phyloP scores from a whole-genome alignment of 768 basidiomycete species.

The Trametes gibbosa region DNA sequence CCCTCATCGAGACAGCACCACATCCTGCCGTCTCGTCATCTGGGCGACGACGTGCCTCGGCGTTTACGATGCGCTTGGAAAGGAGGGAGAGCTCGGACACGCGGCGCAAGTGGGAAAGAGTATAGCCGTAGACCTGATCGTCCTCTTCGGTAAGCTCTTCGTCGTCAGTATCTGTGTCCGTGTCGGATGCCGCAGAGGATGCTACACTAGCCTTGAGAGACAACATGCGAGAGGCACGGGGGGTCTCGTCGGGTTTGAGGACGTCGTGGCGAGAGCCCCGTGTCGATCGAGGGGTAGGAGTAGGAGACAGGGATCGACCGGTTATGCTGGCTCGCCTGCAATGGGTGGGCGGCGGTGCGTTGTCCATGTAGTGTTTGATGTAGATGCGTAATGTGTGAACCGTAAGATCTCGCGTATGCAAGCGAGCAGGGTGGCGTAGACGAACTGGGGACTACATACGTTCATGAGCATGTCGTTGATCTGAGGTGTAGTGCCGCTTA shows the following conservation, averaged over 20 bases:
- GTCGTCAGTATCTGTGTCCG: conserved; percentile 4
- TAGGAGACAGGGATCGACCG: conserved; percentile 15
- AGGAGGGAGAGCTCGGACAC: conserved; percentile 69
- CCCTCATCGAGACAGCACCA: neutral
- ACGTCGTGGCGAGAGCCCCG: neutral
- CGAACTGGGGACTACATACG: conserved; percentile 37
- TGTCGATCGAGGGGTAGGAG: conserved; percentile 6
- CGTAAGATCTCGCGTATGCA: conserved; percentile 66
- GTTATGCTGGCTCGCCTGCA: neutral
- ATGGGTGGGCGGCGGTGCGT: conserved; percentile 33
- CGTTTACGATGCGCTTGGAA: conserved; percentile 61
- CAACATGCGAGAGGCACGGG: conserved; percentile 29
- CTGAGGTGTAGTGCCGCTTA: neutral
- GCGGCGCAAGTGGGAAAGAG: conserved; percentile 71
- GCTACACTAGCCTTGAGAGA: conserved; percentile 31
- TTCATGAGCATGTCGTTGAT: neutral
- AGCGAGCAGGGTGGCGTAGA: conserved; percentile 70
- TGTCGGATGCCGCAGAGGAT: conserved; percentile 26
- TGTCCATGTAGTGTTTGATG: conserved; percentile 77
- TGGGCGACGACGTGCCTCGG: conserved; percentile 53
- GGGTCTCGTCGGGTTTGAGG: conserved; percentile 11
- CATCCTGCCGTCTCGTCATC: conserved; percentile 35
- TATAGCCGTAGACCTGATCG: conserved; percentile 48
- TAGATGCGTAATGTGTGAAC: conserved; percentile 73
- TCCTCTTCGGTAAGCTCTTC: conserved; percentile 6